Evolutionary conservation across 768 basidiomycete species (phyloP).

Genomic region (Kwoniella pini): DNA sequence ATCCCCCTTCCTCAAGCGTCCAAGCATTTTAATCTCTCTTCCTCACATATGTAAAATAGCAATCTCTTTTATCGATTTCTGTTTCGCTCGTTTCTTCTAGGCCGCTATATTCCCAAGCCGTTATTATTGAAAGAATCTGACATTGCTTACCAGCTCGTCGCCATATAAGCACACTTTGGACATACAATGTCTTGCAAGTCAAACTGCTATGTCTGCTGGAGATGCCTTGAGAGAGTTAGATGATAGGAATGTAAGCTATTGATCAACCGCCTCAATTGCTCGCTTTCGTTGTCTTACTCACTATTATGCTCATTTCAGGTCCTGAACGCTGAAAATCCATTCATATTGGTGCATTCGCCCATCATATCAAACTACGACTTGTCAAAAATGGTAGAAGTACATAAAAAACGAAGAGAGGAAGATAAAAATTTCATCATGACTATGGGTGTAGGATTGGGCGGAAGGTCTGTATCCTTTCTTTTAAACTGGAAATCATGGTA

Average conservation of each 20-base stretch:
- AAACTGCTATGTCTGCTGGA: slow-evolving; percentile 50
- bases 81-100: background rate
- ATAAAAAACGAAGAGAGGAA: slow-evolving; percentile 79
- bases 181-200: slow-evolving; percentile 48
- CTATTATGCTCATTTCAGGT: no score
- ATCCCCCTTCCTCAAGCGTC: no score
- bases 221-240: slow-evolving; percentile 55
- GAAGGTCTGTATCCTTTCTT: slow-evolving; percentile 39
- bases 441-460: slow-evolving; percentile 61
- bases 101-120: no score
- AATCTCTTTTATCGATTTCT: background rate
- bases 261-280: background rate
- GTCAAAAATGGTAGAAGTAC: slow-evolving; percentile 81
- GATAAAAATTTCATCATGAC: slow-evolving; percentile 97
- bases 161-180: slow-evolving; percentile 39
- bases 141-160: slow-evolving; percentile 23
- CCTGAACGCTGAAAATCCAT: slow-evolving; percentile 53
- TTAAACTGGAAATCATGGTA: no score
- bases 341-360: slow-evolving; percentile 54
- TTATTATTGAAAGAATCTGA: no score
- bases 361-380: slow-evolving; percentile 89
- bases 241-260: slow-evolving; percentile 39
- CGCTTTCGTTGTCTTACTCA: no score
- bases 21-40: no score
- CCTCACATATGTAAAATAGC: no score